Evolutionary conservation across 805 yeast genomes (phyloP).

Genomic region (Teunomyces kruisii): DNA sequence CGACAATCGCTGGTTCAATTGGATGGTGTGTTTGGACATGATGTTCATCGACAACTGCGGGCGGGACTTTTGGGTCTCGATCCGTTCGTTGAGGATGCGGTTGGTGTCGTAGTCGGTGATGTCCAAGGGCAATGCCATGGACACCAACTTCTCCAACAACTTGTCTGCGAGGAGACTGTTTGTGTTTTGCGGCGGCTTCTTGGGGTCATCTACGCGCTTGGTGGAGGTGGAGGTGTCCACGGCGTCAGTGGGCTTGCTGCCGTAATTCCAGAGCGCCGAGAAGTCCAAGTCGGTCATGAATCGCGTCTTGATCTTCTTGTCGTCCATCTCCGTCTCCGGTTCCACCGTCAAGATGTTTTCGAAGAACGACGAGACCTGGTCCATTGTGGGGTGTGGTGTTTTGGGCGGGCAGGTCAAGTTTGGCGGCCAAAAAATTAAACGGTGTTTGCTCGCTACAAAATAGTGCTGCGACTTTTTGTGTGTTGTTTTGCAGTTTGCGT

Average conservation of each 20-base stretch:
- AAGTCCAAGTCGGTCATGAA: conserved; percentile 9
- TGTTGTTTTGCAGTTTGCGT: neutral
- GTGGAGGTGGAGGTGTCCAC: neutral
- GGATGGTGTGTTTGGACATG: conserved; percentile 67
- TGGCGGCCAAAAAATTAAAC: too few relatives aligned
- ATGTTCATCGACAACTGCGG: conserved; percentile 69
- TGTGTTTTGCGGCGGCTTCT: conserved; percentile 7
- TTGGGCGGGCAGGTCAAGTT: neutral
- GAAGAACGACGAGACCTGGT: conserved; percentile 36
- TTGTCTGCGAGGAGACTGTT: conserved; percentile 53
- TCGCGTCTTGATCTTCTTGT: neutral
- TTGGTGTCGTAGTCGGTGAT: conserved; percentile 44
- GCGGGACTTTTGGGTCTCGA: conserved; percentile 58
- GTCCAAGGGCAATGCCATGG: conserved; percentile 68
- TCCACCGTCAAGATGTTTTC: conserved; percentile 36
- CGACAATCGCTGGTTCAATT: conserved; percentile 61
- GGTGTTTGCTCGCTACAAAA: neutral
- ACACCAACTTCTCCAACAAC: conserved; percentile 65
- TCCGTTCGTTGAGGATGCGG: conserved; percentile 47
- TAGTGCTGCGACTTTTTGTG: neutral
- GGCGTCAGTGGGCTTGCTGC: conserved; percentile 18
- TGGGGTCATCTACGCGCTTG: conserved; percentile 9
- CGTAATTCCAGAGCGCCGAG: conserved; percentile 25
- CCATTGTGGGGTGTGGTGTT: conserved; percentile 21
- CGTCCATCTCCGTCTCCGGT: neutral